Evolutionary conservation across 495 filamentous ascomycete genomes (phyloP), one percentile per base, ranked within the genome.

Genomic region (Xylaria intraflava): DNA sequence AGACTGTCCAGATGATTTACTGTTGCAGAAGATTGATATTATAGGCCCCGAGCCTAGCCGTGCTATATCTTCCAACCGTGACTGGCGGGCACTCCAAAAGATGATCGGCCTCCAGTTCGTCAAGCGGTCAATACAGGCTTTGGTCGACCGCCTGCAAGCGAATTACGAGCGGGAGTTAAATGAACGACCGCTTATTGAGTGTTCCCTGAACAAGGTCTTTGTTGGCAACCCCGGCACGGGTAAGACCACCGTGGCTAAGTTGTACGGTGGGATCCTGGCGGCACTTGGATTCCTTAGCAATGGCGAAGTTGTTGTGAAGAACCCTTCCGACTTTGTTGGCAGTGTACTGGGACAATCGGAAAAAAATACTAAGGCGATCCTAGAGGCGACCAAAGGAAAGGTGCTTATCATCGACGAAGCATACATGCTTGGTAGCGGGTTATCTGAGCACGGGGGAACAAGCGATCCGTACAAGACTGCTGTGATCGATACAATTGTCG

Each of bases 391-490:
- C 0, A 36, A 81, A 4, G 87, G 87, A 0, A 91, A 90, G 59
- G 81, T 79, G 0, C 61, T 89, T 1, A 89, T 91, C 59, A 81
- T 90, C 14, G 87, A 91, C 49, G 87, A 91, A 66, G 87, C 87
- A 0, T 90, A 90, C 61, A 85, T 89, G 61, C 73, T 91, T 0
- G 60, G 48, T 6, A 49, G 57, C 66, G 73, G 29, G 78, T 81
- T 8, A 61, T 88, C 24, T 75, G 86, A 52, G 78, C 77, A 50
- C 67, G 72, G 65, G 33, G 72, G 45, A 49, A 61, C 55, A 40
- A 62, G 43, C 19, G 83, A 90, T 58, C 59, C 65, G 0, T 90
- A 73, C 71, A 84, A 79, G 57, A 82, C 75, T 1, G 84, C 82
- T 7, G 81, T 88, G 8, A 69, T 87, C 5, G 84, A 89, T 50